Base-by-base conservation (phyloP, 1,284 basidiomycete species). In the Pseudozyma sp. region DNA sequence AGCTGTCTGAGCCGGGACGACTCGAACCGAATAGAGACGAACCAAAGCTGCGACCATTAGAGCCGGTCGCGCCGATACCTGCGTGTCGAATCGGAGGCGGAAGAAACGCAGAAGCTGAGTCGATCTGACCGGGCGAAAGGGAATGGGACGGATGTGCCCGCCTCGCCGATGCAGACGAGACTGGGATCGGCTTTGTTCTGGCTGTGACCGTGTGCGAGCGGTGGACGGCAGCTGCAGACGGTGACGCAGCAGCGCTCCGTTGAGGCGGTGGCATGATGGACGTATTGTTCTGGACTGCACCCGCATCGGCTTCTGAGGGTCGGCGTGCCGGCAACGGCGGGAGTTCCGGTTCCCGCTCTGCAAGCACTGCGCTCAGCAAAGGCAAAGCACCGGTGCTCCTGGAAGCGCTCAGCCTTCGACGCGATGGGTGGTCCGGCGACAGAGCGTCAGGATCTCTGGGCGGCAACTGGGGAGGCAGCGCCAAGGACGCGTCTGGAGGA, bases 191-290 rank as follows among this genome's bases (percentile, higher is more conserved):
- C 14, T 53, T 68, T 0, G 70, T 44, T 34, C 64, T 52, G 6
- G 61, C 47, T 31, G 56, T 53, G 57, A 73, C 35, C 13, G 70
- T 73, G 14, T 73, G 54, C 1, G 70, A 45, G 5, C 70, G 54
- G 48, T 73, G 70, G 4, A 40, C 42, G 14, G 54, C 4, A 17
- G 46, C 19, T 16, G 44, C 11, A 9, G 68, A 40, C 6, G 45
- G n/a, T 31, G 51, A 35, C 3, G 55, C 9, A 7, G 60, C 34
- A 14, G 54, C 19, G 34, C 35, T 61, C 14, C 70, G 63, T 48
- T 71, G 68, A 24, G 70, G 65, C 10, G 70, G 69, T 7, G 69
- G 64, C 39, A 73, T 40, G 45, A 73, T 53, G 7, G 66, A 17
- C 16, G 61, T 8, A 14, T 43, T 45, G 13, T 60, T 53, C n/a